These are phyloP conservation scores for Phytophthora brassicae DNA, from an alignment of 352 stramenopile genomes.

Conservation along the genomic window DNA sequence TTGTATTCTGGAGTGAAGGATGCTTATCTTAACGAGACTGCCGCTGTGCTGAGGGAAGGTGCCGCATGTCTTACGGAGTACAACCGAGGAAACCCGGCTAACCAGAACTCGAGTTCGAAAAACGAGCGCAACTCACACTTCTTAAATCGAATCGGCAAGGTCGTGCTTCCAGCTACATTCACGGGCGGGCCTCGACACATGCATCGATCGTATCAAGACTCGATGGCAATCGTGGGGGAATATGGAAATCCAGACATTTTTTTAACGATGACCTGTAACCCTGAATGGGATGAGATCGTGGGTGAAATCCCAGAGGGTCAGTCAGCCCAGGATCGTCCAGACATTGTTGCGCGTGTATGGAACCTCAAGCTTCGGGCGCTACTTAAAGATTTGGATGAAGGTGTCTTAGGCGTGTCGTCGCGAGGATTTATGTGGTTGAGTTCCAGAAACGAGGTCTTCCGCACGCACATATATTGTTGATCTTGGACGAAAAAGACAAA, in stretches of 20 bases:
- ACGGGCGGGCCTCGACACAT: constrained; percentile 3
- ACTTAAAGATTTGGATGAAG: constrained; percentile 28
- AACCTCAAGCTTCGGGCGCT: constrained; percentile 23
- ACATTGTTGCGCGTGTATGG: constrained; percentile 24
- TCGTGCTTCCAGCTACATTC: not conserved
- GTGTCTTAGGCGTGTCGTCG: constrained; percentile 20
- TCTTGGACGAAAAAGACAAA: constrained; percentile 37
- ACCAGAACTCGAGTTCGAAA: no score
- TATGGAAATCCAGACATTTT: constrained; percentile 48
- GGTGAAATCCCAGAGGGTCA: not conserved
- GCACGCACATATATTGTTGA: constrained; percentile 52
- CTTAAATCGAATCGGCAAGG: not conserved
- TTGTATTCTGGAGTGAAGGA: no score
- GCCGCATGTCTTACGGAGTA: no score
- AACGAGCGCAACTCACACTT: no score
- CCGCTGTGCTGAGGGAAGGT: no score
- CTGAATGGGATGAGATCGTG: constrained; percentile 42
- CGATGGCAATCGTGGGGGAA: constrained; percentile 45
- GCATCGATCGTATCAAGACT: constrained; percentile 35
- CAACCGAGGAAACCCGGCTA: no score
- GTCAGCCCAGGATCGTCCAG: constrained; percentile 18
- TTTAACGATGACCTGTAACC: constrained; percentile 55
- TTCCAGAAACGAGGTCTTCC: constrained; percentile 52
- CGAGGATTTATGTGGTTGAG: constrained; percentile 41
- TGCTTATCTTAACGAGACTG: no score